phyloP scores from a whole-genome alignment of 2,329 filamentous ascomycete genomes.

The Parascedosporium putredinis region DNA sequence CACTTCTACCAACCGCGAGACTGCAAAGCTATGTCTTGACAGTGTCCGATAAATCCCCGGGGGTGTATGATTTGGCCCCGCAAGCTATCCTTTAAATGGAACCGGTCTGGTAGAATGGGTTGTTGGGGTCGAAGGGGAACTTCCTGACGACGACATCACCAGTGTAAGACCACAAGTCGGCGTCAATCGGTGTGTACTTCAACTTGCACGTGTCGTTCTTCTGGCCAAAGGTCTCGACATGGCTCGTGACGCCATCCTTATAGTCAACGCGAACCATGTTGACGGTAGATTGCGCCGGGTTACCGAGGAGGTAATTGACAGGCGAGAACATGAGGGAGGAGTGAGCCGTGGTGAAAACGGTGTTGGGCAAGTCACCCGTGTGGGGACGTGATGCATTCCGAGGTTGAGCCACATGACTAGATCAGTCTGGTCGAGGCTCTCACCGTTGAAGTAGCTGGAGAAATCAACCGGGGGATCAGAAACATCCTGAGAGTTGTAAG shows the following conservation, averaged over 20 bases:
- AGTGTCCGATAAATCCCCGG: too few species aligned
- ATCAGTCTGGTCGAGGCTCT: constrained; percentile 25
- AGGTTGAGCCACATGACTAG: constrained; percentile 36
- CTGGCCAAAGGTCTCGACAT: constrained; percentile 23
- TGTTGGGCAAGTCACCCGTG: constrained; percentile 34
- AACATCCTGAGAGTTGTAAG: constrained; percentile 33
- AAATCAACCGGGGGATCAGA: constrained; percentile 41
- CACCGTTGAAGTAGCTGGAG: constrained; percentile 29
- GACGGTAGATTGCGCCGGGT: constrained; percentile 19
- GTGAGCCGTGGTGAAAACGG: constrained; percentile 33
- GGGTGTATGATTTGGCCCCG: too few species aligned
- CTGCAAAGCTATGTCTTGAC: too few species aligned
- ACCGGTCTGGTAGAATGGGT: constrained; percentile 11
- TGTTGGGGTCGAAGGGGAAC: constrained; percentile 13
- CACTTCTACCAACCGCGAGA: too few species aligned
- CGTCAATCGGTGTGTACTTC: constrained; percentile 17
- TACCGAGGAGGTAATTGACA: constrained; percentile 21
- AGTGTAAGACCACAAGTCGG: constrained; percentile 20
- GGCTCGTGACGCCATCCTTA: constrained; percentile 19
- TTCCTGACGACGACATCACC: constrained; percentile 15
- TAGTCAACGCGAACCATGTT: constrained; percentile 26
- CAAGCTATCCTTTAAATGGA: too few species aligned
- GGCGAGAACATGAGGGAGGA: constrained; percentile 28
- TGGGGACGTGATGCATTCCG: constrained; percentile 34
- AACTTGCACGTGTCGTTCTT: constrained; percentile 19